Evolutionary conservation across 345 rosid species (phyloP), one percentile per base, ranked within the genome.

Genomic region (Dipteronia sinensis): DNA sequence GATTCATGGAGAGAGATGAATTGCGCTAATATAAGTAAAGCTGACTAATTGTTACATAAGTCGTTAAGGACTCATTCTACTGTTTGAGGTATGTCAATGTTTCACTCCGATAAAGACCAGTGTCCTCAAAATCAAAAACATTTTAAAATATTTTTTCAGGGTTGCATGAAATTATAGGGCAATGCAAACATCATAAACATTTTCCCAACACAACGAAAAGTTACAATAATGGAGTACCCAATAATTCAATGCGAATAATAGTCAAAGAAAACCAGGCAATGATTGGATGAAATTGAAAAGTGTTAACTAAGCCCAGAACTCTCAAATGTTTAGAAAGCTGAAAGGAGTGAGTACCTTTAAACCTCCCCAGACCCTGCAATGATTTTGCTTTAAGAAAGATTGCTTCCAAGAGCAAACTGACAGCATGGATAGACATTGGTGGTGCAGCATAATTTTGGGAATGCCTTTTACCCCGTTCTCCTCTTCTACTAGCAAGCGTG

Each of bases 321-420:
- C 47, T 13, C 25, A 40, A 55, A 44, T 16, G 34, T 6, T 61
- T 49, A 59, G 47, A 72, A 38, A 16, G 13, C 13, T 59, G 55
- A 66, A 55, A 23, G 62, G 16, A 61, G 69, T 27, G n/a, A 25
- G 46, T 82, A 93, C 98, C 98, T 87, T 83, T 77, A 80, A 89
- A 90, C 85, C 90, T 86, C 78, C 88, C 83, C 38, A 92, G 94
- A 79, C 82, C 85, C 74, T 89, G 95, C 83, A 92, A 85, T n/a
- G 93, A 90, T 68, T 93, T 92, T 0, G 92, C 91, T 87, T 92
- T 93, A 68, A 93, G 97, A 76, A 85, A 90, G 44, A 92, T 84
- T 62, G 97, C 98, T 86, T 93, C 98, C 38, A 93, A 86, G 10
- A 92, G 86, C 71, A 93, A 87, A 83, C 90, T 86, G 79, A 89